These are phyloP conservation scores for Acacia acuminata DNA, from an alignment of 306 rosid genomes.

Conservation along the genomic window DNA sequence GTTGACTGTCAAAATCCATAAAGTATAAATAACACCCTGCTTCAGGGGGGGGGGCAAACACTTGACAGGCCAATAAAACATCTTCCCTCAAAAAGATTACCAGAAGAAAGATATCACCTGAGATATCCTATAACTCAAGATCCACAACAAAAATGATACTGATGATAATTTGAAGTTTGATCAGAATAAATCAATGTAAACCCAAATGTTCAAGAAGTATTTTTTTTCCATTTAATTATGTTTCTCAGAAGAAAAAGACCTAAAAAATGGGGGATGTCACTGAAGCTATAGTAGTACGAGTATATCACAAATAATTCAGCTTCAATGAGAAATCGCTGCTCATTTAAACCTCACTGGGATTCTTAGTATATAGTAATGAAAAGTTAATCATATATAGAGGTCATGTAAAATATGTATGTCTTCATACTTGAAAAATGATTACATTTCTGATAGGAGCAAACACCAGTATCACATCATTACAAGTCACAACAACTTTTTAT, in stretches of 20 bases:
- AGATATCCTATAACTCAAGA: slow-evolving; percentile 6
- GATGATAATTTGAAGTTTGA: background rate
- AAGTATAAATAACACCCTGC: background rate
- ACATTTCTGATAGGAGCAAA: background rate
- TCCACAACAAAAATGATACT: background rate
- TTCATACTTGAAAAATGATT: background rate
- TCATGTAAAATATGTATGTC: background rate
- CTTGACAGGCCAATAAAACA: slow-evolving; percentile 4
- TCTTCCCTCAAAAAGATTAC: slow-evolving; percentile 1
- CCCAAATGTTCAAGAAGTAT: background rate
- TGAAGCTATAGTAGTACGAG: background rate
- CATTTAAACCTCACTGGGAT: background rate
- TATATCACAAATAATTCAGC: background rate
- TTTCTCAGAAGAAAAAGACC: background rate
- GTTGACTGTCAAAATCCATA: slow-evolving; percentile 23
- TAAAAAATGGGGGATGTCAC: background rate
- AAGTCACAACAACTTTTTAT: background rate
- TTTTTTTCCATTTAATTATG: background rate
- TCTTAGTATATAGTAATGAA: background rate
- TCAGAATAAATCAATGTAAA: background rate
- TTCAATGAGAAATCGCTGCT: background rate
- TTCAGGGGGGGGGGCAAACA: background rate
- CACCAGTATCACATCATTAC: background rate
- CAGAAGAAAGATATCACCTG: background rate
- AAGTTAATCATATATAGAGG: background rate